Evolutionary conservation across 768 basidiomycete genomes (phyloP).

Genomic region (Phanerochaete sordida): DNA sequence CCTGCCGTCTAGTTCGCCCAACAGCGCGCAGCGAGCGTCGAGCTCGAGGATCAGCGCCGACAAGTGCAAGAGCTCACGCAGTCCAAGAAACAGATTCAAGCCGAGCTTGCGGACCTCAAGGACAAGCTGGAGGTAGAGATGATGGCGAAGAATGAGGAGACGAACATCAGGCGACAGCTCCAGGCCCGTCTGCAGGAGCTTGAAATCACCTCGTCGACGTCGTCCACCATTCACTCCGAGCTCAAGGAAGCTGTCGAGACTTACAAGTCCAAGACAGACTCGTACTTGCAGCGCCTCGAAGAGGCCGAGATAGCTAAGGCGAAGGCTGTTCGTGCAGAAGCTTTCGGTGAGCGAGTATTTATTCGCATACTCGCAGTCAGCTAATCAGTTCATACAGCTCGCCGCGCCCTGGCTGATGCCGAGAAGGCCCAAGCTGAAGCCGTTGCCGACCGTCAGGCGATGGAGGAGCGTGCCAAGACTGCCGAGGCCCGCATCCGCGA

Average conservation of each 20-base stretch:
- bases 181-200: conserved; percentile 61
- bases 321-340: conserved; percentile 61
- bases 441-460: conserved; percentile 47
- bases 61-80: conserved; percentile 58
- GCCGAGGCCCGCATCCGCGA: conserved; percentile 54
- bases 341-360: conserved; percentile 40
- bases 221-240: conserved; percentile 59
- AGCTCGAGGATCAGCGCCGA: conserved; percentile 61
- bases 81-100: conserved; percentile 55
- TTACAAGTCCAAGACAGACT: conserved; percentile 60
- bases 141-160: conserved; percentile 53
- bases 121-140: conserved; percentile 53
- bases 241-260: conserved; percentile 60
- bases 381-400: conserved; percentile 36
- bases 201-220: conserved; percentile 54
- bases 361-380: not conserved
- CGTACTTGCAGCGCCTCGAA: conserved; percentile 58
- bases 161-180: conserved; percentile 59
- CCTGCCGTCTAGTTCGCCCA: conserved; percentile 55
- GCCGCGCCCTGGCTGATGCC: conserved; percentile 55
- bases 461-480: conserved; percentile 44
- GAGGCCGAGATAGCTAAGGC: conserved; percentile 65
- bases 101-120: conserved; percentile 47
- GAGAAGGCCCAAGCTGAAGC: conserved; percentile 56
- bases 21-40: conserved; percentile 58